A percentile compares a stretch with the other conserved stretches of the same genome.
Evolutionary conservation across 2,329 filamentous ascomycete species (phyloP).

Genomic region (Penicillium sclerotigenum): DNA sequence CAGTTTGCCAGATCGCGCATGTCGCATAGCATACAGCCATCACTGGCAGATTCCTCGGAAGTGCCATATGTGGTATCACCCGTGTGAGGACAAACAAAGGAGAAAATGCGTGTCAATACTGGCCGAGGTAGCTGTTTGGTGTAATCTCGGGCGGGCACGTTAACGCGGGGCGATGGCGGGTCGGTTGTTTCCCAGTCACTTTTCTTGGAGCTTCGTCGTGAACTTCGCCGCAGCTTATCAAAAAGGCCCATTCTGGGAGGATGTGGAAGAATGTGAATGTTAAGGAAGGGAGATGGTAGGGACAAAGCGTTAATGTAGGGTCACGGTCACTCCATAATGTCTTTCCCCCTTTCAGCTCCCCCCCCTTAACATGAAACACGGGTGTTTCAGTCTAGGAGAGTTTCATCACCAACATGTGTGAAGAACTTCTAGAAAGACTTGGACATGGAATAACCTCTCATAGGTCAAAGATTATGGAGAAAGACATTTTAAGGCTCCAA

Average conservation of each 20-base stretch:
- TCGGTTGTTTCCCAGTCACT: constrained; percentile 23
- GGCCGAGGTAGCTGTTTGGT: constrained; percentile 60
- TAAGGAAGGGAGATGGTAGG: not conserved
- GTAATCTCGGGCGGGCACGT: constrained; percentile 24
- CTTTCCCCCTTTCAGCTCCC: not conserved
- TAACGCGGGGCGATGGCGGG: constrained; percentile 19
- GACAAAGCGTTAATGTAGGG: constrained; percentile 13
- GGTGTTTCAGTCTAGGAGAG: not conserved
- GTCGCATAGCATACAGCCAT: constrained; percentile 91
- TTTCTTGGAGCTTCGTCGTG: too few species aligned
- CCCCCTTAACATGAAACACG: constrained; percentile 7
- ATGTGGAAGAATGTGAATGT: not conserved
- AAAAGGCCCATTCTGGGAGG: constrained; percentile 31
- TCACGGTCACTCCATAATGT: not conserved
- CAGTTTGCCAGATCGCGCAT: constrained; percentile 82
- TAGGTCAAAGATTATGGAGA: not conserved
- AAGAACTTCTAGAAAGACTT: not conserved
- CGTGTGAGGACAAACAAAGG: constrained; percentile 78
- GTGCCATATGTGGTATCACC: constrained; percentile 73
- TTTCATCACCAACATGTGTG: not conserved
- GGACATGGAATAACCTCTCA: not conserved
- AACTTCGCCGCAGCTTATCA: constrained; percentile 30
- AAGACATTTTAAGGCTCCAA: not conserved
- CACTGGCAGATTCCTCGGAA: constrained; percentile 74
- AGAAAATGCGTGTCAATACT: constrained; percentile 75